phyloP scores from a whole-genome alignment of 23 red algal species.

The Gracilaria domingensis region DNA sequence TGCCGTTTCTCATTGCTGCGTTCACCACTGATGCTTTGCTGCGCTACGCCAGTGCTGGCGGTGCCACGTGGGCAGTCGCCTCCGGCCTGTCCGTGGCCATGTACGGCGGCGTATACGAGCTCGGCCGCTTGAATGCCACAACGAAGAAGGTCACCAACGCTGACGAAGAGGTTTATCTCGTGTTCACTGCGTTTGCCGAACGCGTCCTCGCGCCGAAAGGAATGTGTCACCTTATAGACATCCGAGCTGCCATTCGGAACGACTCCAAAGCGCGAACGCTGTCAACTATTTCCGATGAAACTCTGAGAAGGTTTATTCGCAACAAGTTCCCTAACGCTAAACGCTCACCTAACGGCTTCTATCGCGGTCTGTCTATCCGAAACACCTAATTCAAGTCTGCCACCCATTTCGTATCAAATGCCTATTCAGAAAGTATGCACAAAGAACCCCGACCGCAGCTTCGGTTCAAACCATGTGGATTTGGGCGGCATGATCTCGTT shows the following conservation, averaged over 20 bases:
- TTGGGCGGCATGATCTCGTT: conserved; percentile 80
- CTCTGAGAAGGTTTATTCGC: conserved; percentile 62
- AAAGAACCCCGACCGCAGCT: conserved; percentile 73
- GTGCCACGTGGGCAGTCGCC: conserved; percentile 59
- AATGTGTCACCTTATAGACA: conserved; percentile 69
- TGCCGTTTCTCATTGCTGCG: conserved; percentile 67
- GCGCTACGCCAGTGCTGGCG: conserved; percentile 45
- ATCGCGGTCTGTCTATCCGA: conserved; percentile 66
- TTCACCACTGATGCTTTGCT: conserved; percentile 64
- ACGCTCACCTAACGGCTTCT: conserved; percentile 79
- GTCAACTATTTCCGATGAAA: conserved; percentile 48
- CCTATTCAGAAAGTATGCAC: conserved; percentile 71
- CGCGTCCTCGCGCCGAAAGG: conserved; percentile 45
- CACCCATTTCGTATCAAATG: neutral
- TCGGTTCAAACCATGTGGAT: conserved; percentile 82
- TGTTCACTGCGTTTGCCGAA: conserved; percentile 52
- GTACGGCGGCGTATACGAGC: conserved; percentile 80
- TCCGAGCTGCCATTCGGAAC: conserved; percentile 51
- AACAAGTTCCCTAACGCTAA: conserved; percentile 52
- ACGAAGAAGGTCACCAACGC: conserved; percentile 14
- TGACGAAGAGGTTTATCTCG: conserved; percentile 23
- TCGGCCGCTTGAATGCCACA: conserved; percentile 15
- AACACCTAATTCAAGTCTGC: neutral
- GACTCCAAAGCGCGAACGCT: conserved; percentile 45
- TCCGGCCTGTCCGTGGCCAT: conserved; percentile 55